These are phyloP conservation scores for Zygnema cylindricum DNA, from an alignment of 139 green algal species.

Conservation along the genomic window DNA sequence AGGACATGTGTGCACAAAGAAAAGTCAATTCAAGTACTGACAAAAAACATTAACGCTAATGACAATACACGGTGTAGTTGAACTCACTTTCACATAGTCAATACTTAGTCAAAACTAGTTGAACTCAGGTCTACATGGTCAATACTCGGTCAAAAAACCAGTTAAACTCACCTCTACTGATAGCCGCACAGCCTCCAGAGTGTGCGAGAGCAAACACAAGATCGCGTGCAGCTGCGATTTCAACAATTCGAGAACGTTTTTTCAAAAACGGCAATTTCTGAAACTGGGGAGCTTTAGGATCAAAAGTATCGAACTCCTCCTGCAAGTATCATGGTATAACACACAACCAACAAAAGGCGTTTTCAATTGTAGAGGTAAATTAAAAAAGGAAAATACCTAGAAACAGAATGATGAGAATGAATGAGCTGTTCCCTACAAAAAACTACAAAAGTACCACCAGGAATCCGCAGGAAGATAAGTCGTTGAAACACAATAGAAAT, in stretches of 20 bases:
- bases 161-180: conserved; percentile 54
- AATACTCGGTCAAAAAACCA: no score
- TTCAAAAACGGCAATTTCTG: conserved; percentile 64
- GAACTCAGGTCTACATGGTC: no score
- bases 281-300: conserved; percentile 50
- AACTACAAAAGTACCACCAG: no score
- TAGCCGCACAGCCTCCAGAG: conserved; percentile 64
- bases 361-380: conserved; percentile 3
- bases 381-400: background rate
- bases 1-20: no score
- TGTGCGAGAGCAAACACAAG: conserved; percentile 68
- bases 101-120: no score
- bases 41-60: no score
- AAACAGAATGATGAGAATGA: conserved; percentile 6
- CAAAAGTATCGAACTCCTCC: conserved; percentile 65
- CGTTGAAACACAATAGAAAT: no score
- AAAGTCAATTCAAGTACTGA: no score
- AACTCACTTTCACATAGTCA: no score
- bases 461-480: no score
- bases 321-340: no score
- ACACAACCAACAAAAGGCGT: background rate
- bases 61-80: no score
- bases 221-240: conserved; percentile 66
- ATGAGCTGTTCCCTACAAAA: conserved; percentile 18
- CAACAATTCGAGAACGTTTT: conserved; percentile 65